phyloP scores from a whole-genome alignment of 371 early-diverging fungal genomes.

The Gilbertella persicaria region DNA sequence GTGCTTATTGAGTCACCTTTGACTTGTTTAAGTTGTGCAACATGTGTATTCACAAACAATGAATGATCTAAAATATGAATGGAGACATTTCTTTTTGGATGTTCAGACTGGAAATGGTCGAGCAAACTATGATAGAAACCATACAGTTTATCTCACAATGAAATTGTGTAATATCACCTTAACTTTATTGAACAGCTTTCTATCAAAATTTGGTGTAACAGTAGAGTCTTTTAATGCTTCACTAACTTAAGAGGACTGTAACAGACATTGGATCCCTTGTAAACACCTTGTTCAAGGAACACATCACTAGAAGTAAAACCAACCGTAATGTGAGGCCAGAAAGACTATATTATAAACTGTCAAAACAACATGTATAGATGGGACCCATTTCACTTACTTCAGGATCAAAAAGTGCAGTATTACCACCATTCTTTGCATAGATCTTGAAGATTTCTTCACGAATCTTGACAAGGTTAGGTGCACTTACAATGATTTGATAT shows the following conservation, averaged over 20 bases:
- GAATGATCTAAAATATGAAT: too few relatives aligned
- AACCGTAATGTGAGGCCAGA: slow-evolving; percentile 75
- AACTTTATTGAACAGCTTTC: neutral
- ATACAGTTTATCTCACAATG: too few relatives aligned
- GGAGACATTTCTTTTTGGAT: too few relatives aligned
- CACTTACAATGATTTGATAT: slow-evolving; percentile 45
- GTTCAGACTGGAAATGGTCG: too few relatives aligned
- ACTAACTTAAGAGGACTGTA: slow-evolving; percentile 31
- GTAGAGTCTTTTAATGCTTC: too few relatives aligned
- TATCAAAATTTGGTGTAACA: too few relatives aligned
- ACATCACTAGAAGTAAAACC: slow-evolving; percentile 69
- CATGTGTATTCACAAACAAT: too few relatives aligned
- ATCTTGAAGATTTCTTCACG: slow-evolving; percentile 55
- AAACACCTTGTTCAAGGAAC: slow-evolving; percentile 70
- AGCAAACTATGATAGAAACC: too few relatives aligned
- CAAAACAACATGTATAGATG: neutral
- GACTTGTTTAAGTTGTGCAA: too few relatives aligned
- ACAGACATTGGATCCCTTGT: slow-evolving; percentile 75
- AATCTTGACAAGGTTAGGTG: slow-evolving; percentile 40
- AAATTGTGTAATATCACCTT: too few relatives aligned
- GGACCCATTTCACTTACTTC: slow-evolving; percentile 35
- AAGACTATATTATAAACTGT: slow-evolving; percentile 37
- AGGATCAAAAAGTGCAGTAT: slow-evolving; percentile 61
- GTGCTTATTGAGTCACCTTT: too few relatives aligned
- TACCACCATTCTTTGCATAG: slow-evolving; percentile 57